phyloP scores from a whole-genome alignment of 352 stramenopile species.

The Phytophthora litchii region DNA sequence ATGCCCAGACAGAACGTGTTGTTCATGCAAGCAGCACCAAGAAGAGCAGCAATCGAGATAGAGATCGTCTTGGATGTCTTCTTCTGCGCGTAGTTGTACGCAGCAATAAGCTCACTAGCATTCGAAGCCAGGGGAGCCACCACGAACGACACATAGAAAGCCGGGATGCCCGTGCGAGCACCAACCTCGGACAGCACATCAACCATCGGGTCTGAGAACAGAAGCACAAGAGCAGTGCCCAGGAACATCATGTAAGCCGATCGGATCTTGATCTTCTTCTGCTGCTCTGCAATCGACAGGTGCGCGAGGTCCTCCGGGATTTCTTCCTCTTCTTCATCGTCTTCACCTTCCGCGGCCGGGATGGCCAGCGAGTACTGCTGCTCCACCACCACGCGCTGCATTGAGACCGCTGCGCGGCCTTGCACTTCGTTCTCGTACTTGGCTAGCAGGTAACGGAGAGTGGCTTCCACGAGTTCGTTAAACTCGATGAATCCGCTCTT shows the following conservation, averaged over 20 bases:
- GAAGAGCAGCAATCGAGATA: conserved; percentile 93
- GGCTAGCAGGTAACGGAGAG: conserved; percentile 84
- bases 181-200: conserved; percentile 96
- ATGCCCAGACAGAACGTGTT: conserved; percentile 99
- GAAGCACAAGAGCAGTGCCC: conserved; percentile 93
- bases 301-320: conserved; percentile 94
- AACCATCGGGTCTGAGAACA: conserved; percentile 99
- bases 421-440: conserved; percentile 74
- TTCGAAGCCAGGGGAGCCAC: conserved; percentile 98
- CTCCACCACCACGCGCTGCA: conserved; percentile 54
- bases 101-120: conserved; percentile 97
- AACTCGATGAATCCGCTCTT: conserved; percentile 93
- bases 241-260: conserved; percentile 94
- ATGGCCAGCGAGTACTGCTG: conserved; percentile 52
- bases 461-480: conserved; percentile 93
- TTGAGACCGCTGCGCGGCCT: conserved; percentile 55
- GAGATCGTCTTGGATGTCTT: conserved; percentile 98
- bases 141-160: conserved; percentile 99
- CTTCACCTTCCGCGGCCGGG: conserved; percentile 61
- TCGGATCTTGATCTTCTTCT: conserved; percentile 94
- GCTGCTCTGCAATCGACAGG: conserved; percentile 95
- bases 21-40: conserved; percentile 98
- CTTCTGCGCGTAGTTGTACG: conserved; percentile 97
- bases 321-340: conserved; percentile 94
- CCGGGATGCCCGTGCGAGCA: conserved; percentile 85